Evolutionary conservation across 2,329 filamentous ascomycete genomes (phyloP), one percentile per base, ranked within the genome.

Genomic region (Colletotrichum tanaceti): DNA sequence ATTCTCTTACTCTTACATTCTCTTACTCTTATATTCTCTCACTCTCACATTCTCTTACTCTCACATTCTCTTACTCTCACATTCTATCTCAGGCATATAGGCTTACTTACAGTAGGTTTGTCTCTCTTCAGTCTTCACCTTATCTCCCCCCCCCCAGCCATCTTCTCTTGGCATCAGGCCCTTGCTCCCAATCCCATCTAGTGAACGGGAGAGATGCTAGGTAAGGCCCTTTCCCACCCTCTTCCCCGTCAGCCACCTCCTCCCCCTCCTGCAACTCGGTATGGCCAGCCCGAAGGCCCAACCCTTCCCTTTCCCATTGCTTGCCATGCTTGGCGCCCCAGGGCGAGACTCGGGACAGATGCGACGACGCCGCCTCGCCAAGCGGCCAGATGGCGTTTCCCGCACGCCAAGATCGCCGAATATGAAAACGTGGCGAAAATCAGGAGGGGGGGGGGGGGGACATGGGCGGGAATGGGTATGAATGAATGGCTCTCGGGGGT

Each of bases 241-340:
- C 22, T 38, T 32, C n/a, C 46, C 28, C 44, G 18, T 47, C 24
- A 61, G 57, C 49, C 62, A 61, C 20, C 20, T 9, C 4, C 49
- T 69, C 49, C 62, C 57, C 20, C 20, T 9, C 4, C 49, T 69
- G 62, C 66, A 69, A 13, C 20, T 66, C 62, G 66, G 66, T 50
- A 20, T 38, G 9, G 9, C 22, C 39, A 24, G 11, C 4, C 63
- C 62, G 44, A 66, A 32, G 7, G n/a, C 24, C 13, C 35, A 13
- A 24, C 18, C 35, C 11, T 39, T 10, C 28, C 11, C 13, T 22
- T 2, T 44, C 52, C 44, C 35, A 39, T 28, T 38, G 10, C 35
- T 7, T 24, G 44, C 38, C 49, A 50, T 38, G 14, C 61, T 46
- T 46, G 41, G 22, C 55, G 13, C 16, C 24, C 43, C 32, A 39